Conservation (phyloP, 208 protist species). For the Trypanosoma theileri region DNA sequence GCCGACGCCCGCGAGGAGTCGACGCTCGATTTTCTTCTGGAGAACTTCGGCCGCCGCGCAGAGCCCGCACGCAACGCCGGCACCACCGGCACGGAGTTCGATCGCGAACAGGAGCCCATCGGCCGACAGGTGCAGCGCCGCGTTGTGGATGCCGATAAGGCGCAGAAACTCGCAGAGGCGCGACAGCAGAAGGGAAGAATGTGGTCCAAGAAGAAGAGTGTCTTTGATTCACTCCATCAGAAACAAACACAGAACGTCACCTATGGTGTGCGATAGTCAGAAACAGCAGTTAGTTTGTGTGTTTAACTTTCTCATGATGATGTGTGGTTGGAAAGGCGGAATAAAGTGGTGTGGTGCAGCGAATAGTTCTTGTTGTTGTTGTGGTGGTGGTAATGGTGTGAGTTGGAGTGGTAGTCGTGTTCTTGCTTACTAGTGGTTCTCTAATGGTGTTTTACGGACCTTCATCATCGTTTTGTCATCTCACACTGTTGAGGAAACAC, state of each 20-base stretch:
- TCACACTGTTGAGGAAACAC: too few relatives aligned
- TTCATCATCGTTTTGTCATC: too few relatives aligned
- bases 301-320: background rate
- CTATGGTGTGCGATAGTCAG: conserved; percentile 65
- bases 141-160: conserved; percentile 82
- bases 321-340: background rate
- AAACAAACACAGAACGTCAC: conserved; percentile 87
- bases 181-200: conserved; percentile 74
- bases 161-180: conserved; percentile 72
- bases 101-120: conserved; percentile 91
- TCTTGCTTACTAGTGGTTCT: too few relatives aligned
- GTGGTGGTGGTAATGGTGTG: too few relatives aligned
- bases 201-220: conserved; percentile 84
- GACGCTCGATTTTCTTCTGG: conserved; percentile 87
- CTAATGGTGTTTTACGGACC: too few relatives aligned
- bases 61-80: conserved; percentile 64
- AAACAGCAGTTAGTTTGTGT: background rate
- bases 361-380: too few relatives aligned
- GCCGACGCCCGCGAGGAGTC: conserved; percentile 84
- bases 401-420: too few relatives aligned
- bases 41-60: conserved; percentile 86
- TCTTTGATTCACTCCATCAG: conserved; percentile 83
- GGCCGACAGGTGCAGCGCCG: conserved; percentile 87
- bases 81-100: conserved; percentile 85
- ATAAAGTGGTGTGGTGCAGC: too few relatives aligned